Percentiles rank a stretch among this genome's conserved stretches.
Evolutionary conservation across 805 yeast species (phyloP).

Genomic region (Blastobotrys parvus): DNA sequence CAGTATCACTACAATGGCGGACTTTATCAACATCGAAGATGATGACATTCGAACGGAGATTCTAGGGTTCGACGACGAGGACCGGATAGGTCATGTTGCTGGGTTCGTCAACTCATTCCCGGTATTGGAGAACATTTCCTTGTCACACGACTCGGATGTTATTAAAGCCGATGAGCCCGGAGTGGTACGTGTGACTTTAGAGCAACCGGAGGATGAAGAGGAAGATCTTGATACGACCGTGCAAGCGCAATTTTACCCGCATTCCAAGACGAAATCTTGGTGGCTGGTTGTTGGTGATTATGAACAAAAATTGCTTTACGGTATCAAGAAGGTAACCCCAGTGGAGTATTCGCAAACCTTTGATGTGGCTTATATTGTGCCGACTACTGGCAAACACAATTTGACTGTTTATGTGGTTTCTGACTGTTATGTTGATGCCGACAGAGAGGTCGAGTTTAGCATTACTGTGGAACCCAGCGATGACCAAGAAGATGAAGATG

Average conservation of each 20-base stretch:
- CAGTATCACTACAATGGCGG: constrained; percentile 65
- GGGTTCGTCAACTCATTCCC: constrained; percentile 87
- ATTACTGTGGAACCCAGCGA: constrained; percentile 21
- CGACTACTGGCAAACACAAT: constrained; percentile 51
- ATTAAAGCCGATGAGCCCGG: constrained; percentile 43
- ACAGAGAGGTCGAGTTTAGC: constrained; percentile 61
- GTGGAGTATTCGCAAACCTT: constrained; percentile 45
- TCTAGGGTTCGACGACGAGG: constrained; percentile 41
- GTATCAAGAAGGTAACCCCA: constrained; percentile 58
- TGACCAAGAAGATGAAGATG: constrained; percentile 19
- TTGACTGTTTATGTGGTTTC: constrained; percentile 79
- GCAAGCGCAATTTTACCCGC: constrained; percentile 51
- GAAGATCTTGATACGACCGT: constrained; percentile 54
- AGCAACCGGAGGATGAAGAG: constrained; percentile 67
- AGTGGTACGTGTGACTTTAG: constrained; percentile 32
- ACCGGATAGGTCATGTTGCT: constrained; percentile 55
- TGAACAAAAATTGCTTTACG: constrained; percentile 51
- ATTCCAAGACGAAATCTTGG: constrained; percentile 55
- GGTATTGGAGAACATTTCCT: constrained; percentile 49
- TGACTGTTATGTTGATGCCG: constrained; percentile 89
- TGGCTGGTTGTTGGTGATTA: constrained; percentile 81
- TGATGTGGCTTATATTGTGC: constrained; percentile 47
- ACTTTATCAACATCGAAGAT: constrained; percentile 68
- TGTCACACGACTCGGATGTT: constrained; percentile 36
- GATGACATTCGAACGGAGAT: constrained; percentile 50